Base-by-base conservation (phyloP, 805 yeast genomes). In the Millerozyma miso region DNA sequence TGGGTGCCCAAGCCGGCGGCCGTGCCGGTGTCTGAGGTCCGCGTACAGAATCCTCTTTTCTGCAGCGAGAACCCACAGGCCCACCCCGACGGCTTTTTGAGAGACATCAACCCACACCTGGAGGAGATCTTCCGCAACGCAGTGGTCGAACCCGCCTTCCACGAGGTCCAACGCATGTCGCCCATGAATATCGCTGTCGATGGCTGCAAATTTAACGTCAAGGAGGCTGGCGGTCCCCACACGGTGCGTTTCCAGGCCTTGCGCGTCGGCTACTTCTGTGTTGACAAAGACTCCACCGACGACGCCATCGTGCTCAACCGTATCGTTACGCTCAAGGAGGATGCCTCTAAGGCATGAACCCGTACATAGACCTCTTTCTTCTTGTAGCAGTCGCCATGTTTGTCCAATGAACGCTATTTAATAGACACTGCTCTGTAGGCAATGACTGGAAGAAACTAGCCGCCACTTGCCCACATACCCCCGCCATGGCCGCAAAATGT, bases 241-340 rank as follows among this genome's bases (percentile, higher is more conserved):
- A 78, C 90, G n/a, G 88, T 87, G 26, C 80, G 99, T 66, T 93
- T 93, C 88, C 99, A 93, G 72, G 99, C 96, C 23, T 78, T 93
- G 65, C 81, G 99, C 69, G 91, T 88, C 37, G 99, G 99, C 23
- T 93, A 93, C 67, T 93, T 89, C 79, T 83, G 96, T 58, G 63
- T 88, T 62, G 99, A 93, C 62, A 79, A 76, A 53, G 97, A 91
- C 50, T 69, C 87, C 43, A 67, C 74, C 7, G 74, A 68, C 15
- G 83, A 78, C 20, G 73, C 70, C 45, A 67, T 90, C 49, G 76
- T 93, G 29, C 72, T 93, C 60, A 93, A 93, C 70, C 80, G 97
- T 63, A 88, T 91, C 56, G 99, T 93, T 34, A 84, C 96, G 12
- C 78, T 93, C 67, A 93, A 91, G 73, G 95, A 86, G 39, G 56